A percentile compares a stretch with the other conserved stretches of the same genome.
These are phyloP conservation scores for Hypoxylon sp. DNA, from an alignment of 2,329 filamentous ascomycete species.

Conservation along the genomic window DNA sequence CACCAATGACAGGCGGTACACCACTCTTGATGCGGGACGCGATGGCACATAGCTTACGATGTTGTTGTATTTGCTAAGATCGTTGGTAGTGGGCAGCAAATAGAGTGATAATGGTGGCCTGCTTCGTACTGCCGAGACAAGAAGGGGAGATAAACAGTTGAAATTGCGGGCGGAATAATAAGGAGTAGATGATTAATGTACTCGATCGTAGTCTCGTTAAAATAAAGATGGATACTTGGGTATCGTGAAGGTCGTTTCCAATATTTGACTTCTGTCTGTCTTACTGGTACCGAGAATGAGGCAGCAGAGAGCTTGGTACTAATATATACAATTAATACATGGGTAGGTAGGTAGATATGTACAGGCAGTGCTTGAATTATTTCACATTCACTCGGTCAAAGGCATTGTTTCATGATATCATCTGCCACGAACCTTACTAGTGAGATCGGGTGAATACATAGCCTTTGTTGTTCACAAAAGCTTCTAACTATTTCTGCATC, in stretches of 20 bases:
- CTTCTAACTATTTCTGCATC: background rate
- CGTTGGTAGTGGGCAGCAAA: background rate
- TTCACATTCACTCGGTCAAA: too few species aligned
- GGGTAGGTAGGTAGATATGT: too few species aligned
- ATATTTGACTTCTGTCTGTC: background rate
- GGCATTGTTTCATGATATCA: background rate
- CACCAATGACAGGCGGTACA: background rate
- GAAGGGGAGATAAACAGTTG: too few species aligned
- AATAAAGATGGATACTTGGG: too few species aligned
- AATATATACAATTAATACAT: background rate
- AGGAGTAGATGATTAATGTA: background rate
- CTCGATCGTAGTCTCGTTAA: background rate
- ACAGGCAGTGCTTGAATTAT: too few species aligned
- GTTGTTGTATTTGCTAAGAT: background rate
- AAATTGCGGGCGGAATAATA: background rate
- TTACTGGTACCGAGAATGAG: background rate
- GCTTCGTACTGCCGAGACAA: background rate
- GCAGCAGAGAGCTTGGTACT: background rate
- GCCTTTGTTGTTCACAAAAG: background rate
- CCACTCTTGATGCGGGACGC: background rate
- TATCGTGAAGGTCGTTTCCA: background rate
- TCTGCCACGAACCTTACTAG: background rate
- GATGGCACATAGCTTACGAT: background rate
- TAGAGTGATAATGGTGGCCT: background rate
- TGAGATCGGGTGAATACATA: background rate